Evolutionary conservation across 306 rosid species (phyloP).

Genomic region (Lagenaria siceraria): DNA sequence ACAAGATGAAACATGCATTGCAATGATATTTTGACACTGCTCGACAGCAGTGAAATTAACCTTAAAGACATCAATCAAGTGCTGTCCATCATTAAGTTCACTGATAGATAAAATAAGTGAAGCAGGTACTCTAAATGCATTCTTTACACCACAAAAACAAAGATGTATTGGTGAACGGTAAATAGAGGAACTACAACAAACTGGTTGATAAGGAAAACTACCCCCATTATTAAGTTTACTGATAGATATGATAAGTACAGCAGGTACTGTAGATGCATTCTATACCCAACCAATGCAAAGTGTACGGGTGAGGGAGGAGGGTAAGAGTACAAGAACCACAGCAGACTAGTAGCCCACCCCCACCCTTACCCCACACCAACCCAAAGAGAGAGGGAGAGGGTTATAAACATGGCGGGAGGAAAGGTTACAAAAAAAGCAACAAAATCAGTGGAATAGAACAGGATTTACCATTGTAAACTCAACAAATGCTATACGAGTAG

Average conservation of each 20-base stretch:
- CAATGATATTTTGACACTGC: neutral
- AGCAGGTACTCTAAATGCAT: neutral
- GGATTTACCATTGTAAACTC: constrained; percentile 63
- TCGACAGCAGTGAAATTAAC: neutral
- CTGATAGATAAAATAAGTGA: neutral
- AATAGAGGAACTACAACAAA: neutral
- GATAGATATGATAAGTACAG: neutral
- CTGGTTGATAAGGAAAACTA: neutral
- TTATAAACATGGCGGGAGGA: neutral
- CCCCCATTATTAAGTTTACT: neutral
- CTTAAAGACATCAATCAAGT: neutral
- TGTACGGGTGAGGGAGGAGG: neutral
- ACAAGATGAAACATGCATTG: neutral
- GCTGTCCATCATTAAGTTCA: neutral
- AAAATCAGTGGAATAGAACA: constrained; percentile 3
- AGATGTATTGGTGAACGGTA: neutral
- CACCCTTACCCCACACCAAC: neutral
- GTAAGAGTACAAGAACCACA: neutral
- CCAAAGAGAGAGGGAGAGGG: too few relatives aligned
- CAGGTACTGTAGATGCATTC: neutral
- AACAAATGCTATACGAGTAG: constrained; percentile 92
- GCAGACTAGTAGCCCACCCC: neutral
- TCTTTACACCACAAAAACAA: neutral
- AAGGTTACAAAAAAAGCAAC: neutral
- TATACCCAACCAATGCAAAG: neutral